A percentile compares a stretch with the other conserved stretches of the same genome.
phyloP scores from a whole-genome alignment of 768 basidiomycete species.

The Rhodosporidiobolus sp. region DNA sequence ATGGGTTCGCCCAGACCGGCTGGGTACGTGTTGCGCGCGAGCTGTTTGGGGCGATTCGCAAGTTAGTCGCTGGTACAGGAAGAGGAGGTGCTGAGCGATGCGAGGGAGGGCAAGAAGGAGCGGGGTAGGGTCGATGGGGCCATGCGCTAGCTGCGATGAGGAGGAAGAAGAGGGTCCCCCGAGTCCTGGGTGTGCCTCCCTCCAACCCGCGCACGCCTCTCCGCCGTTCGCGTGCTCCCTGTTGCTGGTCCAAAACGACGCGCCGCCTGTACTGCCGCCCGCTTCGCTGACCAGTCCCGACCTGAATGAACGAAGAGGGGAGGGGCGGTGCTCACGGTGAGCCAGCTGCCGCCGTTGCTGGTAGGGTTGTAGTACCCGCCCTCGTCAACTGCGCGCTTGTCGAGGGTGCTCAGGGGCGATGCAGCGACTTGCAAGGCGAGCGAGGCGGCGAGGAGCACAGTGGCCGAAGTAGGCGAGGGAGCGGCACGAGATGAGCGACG shows the following conservation, averaged over 20 bases:
- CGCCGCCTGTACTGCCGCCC: no score
- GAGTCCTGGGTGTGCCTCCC: no score
- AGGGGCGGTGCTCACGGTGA: slow-evolving; percentile 60
- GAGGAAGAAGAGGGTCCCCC: neutral
- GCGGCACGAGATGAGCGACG: no score
- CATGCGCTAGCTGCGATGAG: neutral
- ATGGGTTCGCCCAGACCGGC: slow-evolving; percentile 78
- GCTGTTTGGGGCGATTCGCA: neutral
- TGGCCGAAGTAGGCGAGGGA: neutral
- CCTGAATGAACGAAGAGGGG: neutral
- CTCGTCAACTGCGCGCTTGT: neutral
- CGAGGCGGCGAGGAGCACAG: neutral
- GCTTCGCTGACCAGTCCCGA: slow-evolving; percentile 6
- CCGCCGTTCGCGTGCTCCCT: no score
- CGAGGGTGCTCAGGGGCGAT: slow-evolving; percentile 48
- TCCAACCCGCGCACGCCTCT: slow-evolving; percentile 11
- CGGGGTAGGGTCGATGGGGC: neutral
- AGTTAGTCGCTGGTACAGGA: neutral
- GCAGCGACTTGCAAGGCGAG: neutral
- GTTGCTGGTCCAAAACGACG: no score
- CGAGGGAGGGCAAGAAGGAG: neutral
- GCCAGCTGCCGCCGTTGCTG: slow-evolving; percentile 62
- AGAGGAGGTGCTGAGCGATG: neutral
- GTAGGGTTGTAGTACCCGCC: slow-evolving; percentile 61
- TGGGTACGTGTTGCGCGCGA: slow-evolving; percentile 56